Conservation (phyloP, 2,329 filamentous ascomycete species). For the Basipetospora sp. region DNA sequence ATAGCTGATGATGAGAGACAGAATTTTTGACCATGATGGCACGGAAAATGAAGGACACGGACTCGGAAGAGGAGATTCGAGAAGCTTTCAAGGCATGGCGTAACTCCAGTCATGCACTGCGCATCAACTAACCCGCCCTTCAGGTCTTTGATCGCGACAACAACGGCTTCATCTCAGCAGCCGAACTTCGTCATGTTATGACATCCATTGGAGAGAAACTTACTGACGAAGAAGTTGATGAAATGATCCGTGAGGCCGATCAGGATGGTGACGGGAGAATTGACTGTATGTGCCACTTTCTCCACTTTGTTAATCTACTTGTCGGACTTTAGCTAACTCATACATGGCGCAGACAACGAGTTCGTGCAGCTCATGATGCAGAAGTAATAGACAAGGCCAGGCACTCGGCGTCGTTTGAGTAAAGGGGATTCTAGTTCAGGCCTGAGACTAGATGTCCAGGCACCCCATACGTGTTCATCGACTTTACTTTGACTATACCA, state of each 20-base stretch:
- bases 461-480: not conserved
- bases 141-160: conserved; percentile 76
- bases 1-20: conserved; percentile 23
- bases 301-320: not conserved
- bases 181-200: conserved; percentile 81
- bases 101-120: too few species aligned
- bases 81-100: conserved; percentile 64
- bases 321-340: conserved; percentile 13
- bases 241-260: conserved; percentile 86
- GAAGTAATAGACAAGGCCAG: conserved; percentile 44
- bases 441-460: conserved; percentile 1
- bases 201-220: conserved; percentile 84
- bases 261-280: conserved; percentile 81
- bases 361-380: conserved; percentile 94
- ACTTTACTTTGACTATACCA: not conserved
- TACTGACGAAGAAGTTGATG: conserved; percentile 78
- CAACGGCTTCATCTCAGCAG: conserved; percentile 82
- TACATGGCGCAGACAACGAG: conserved; percentile 74
- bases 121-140: not conserved
- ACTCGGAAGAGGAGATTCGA: conserved; percentile 80
- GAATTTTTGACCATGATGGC: conserved; percentile 92
- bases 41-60: conserved; percentile 86
- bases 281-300: conserved; percentile 48
- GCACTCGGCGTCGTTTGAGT: not conserved
- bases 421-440: not conserved